Percentiles rank a stretch among this genome's conserved stretches.
Conservation (phyloP, 1,284 basidiomycete species). For the Melampsora abietis-canadensis region DNA sequence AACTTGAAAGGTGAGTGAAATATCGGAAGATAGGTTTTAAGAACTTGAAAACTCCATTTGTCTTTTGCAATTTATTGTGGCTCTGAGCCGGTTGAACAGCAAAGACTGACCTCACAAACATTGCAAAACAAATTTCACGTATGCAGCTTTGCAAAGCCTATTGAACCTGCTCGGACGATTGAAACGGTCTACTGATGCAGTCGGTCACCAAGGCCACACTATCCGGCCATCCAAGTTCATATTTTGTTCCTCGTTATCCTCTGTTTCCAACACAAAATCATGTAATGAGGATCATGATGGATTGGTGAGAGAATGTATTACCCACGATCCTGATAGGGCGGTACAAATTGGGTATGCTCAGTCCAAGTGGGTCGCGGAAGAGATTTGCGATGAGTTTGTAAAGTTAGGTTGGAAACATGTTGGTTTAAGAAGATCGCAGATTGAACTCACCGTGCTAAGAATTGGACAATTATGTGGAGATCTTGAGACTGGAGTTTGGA, state of each 20-base stretch:
- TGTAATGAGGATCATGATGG: slow-evolving; percentile 45
- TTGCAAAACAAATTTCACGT: too few species aligned
- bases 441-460: slow-evolving; percentile 5
- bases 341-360: slow-evolving; percentile 61
- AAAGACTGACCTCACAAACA: too few species aligned
- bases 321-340: slow-evolving; percentile 54
- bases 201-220: not conserved
- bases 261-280: slow-evolving; percentile 51
- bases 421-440: not conserved
- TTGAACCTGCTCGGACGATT: not conserved
- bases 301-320: slow-evolving; percentile 55
- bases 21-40: not conserved
- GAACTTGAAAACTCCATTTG: too few species aligned
- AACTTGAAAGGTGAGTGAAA: slow-evolving; percentile 2
- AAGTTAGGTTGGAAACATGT: slow-evolving; percentile 45
- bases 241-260: slow-evolving; percentile 63
- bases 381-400: slow-evolving; percentile 57
- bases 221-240: slow-evolving; percentile 57
- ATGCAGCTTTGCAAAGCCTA: not conserved
- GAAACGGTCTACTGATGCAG: not conserved
- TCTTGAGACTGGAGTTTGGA: slow-evolving; percentile 61
- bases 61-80: too few species aligned
- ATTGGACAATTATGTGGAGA: slow-evolving; percentile 62
- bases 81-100: too few species aligned
- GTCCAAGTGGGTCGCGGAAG: slow-evolving; percentile 65